These are phyloP conservation scores for Volvox carteri DNA, from an alignment of 163 green algal genomes.

Conservation along the genomic window DNA sequence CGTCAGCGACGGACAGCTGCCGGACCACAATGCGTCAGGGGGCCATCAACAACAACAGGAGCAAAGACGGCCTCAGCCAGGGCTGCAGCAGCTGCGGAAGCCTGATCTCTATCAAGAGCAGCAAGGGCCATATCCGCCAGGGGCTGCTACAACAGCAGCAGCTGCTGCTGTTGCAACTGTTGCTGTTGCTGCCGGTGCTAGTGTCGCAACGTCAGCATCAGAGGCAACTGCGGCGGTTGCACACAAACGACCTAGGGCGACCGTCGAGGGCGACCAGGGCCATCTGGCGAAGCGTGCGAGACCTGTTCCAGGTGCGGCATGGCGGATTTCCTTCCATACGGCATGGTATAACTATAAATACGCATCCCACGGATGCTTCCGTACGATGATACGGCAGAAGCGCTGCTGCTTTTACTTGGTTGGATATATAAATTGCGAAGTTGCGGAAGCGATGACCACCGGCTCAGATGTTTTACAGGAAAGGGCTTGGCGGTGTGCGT, in stretches of 20 bases:
- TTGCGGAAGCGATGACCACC: too few species aligned
- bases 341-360: too few species aligned
- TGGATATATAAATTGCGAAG: too few species aligned
- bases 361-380: too few species aligned
- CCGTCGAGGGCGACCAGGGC: background rate
- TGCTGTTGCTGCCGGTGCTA: background rate
- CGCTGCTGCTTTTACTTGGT: too few species aligned
- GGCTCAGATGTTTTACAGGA: too few species aligned
- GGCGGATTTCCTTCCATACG: too few species aligned
- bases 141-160: background rate
- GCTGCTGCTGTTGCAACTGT: background rate
- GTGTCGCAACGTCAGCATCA: background rate
- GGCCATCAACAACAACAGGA: background rate
- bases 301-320: background rate
- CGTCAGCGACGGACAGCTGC: background rate
- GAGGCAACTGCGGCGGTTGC: background rate
- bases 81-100: background rate
- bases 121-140: background rate
- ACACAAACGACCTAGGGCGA: background rate
- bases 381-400: too few species aligned
- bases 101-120: background rate
- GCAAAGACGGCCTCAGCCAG: slow-evolving; percentile 6
- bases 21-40: background rate
- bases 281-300: slow-evolving; percentile 1
- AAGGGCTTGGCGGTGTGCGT: too few species aligned